phyloP scores from a whole-genome alignment of 768 basidiomycete genomes.

The Rhizopogon vinicolor region DNA sequence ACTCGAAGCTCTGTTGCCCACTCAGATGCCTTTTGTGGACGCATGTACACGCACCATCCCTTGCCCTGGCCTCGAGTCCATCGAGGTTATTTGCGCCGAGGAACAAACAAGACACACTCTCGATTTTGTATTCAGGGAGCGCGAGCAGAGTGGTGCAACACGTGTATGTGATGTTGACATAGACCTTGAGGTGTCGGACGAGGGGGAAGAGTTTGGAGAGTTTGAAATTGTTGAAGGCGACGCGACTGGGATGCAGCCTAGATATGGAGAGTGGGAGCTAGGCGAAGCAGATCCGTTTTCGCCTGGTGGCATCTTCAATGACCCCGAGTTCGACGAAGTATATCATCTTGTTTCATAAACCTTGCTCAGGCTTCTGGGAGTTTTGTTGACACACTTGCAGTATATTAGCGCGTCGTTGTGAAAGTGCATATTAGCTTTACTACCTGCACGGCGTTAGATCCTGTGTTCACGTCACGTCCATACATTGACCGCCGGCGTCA shows the following conservation, averaged over 20 bases:
- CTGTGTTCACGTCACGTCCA: no score
- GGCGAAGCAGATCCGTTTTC: conserved; percentile 20
- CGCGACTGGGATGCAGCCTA: conserved; percentile 19
- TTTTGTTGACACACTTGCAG: background rate
- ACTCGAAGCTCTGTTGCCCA: conserved; percentile 12
- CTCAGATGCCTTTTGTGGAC: conserved; percentile 9
- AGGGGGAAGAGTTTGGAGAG: background rate
- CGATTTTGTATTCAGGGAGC: conserved; percentile 8
- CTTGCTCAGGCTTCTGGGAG: background rate
- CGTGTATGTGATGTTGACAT: conserved; percentile 26
- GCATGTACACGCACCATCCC: background rate
- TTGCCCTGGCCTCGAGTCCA: conserved; percentile 7
- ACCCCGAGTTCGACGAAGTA: conserved; percentile 30
- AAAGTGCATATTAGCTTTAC: no score
- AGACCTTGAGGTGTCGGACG: conserved; percentile 16
- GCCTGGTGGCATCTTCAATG: conserved; percentile 33
- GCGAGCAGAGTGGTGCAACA: conserved; percentile 16
- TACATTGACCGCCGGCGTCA: no score
- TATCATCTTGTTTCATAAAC: conserved; percentile 5
- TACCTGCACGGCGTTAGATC: no score
- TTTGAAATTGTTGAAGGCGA: conserved; percentile 8
- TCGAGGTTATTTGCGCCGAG: conserved; percentile 11
- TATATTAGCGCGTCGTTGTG: background rate
- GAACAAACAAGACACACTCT: conserved; percentile 10
- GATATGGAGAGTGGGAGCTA: conserved; percentile 15